Evolutionary conservation across 495 filamentous ascomycete species (phyloP), one percentile per base, ranked within the genome.

Genomic region (Annulohypoxylon maeteangense): DNA sequence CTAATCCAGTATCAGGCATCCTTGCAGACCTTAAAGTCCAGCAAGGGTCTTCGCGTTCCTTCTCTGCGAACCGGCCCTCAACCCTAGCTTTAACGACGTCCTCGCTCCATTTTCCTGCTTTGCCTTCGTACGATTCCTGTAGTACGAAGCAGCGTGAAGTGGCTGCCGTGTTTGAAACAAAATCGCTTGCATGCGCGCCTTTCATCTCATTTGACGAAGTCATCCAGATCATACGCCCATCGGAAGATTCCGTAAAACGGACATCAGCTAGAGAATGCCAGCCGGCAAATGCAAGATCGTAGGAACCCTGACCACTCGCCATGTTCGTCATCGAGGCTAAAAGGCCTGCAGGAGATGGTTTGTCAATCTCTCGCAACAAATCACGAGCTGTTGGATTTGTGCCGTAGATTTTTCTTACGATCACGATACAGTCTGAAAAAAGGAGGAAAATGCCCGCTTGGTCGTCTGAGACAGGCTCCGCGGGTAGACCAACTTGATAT

Each of bases 11-110:
- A 29, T 87, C 82, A 2, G 83, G 78, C 64, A 87, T 83, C 51
- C 82, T 84, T 45, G 90, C 85, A 20, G 87, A 90, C 22, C 93
- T 87, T 10, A 96, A 82, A 23, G 91, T 88, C 93, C 93, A 97
- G 70, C 89, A 90, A 25, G 88, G 84, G 50, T 89, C 87, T 79
- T 97, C 91, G 60, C 93, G 86, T 82, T 95, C 91, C 23, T 81
- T 78, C 71, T 97, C 92, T 1, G 91, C 79, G 72, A 93, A 95
- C 38, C 95, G 86, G 7, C 89, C 91, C 78, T 97, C 95, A 56
- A 97, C 90, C 64, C 89, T 89, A 8, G 95, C 95, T 78, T 93
- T 95, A 22, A 88, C 86, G 23, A 97, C 84, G 67, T 99, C 95
- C 81, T 99, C 95, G 7, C 89, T 88, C 73, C 93, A 89, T 44